Evolutionary conservation across 1,284 basidiomycete genomes (phyloP), one percentile per base, ranked within the genome.

Genomic region (Thelephora terrestris): DNA sequence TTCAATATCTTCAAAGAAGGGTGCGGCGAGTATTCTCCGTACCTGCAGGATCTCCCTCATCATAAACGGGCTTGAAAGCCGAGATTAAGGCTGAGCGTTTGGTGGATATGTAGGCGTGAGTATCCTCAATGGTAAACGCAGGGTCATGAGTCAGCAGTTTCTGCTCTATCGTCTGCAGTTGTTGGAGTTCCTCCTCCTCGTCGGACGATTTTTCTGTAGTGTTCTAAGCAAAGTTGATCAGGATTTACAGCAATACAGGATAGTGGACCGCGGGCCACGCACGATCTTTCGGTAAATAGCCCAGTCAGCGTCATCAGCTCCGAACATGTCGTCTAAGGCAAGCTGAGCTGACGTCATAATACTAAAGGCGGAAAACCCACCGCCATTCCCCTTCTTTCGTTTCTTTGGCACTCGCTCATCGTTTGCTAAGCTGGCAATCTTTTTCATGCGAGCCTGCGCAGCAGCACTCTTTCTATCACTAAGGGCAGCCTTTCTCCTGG

Each of bases 251-350:
- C 12, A n/a, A 14, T 24, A 3, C 3, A 43, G 29, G 10, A 29
- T 12, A 3, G 2, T 14, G 6, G 21, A 44, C 10, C 27, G 40
- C n/a, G 38, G 43, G 7, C 20, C 7, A 52, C 62, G 46, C 38
- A 92, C 91, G 50, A 99, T 95, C 68, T 97, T 94, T 50, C 95
- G 89, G 63, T 99, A 99, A 46, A 99, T 93, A 0, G 85, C 85
- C 95, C 96, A 99, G 64, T 99, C 95, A 16, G 86, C 91, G 60
- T 99, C 95, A 56, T 98, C 87, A 25, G 85, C 86, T 1, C 96
- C 94, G 59, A 99, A 99, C 62, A 76, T 87, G 58, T 99, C 96
- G 69, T 98, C 93, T 86, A 39, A 14, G n/a, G 5, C 1, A 3
- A 3, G 18, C 16, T 50, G 43, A 38, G 34, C 27, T 10, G 7